Evolutionary conservation across 2,329 filamentous ascomycete species (phyloP).

Genomic region (Amesomyces nigricolor): DNA sequence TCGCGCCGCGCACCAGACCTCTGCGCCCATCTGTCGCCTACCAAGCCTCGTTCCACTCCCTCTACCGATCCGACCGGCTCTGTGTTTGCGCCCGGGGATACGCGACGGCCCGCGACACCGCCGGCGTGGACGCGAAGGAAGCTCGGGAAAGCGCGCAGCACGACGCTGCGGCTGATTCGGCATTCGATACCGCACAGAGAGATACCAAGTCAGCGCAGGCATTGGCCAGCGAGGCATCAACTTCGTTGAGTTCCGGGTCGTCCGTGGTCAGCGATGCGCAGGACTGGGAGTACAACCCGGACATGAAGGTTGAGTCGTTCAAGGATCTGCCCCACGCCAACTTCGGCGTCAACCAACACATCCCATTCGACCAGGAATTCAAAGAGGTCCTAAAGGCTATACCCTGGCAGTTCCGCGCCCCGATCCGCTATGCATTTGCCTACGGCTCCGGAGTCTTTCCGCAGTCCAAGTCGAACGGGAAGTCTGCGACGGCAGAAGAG

Average conservation of each 20-base stretch:
- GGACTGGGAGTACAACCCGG: slow-evolving; percentile 71
- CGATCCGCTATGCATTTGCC: slow-evolving; percentile 93
- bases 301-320: slow-evolving; percentile 67
- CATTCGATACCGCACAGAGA: slow-evolving; percentile 16
- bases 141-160: slow-evolving; percentile 18
- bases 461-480: slow-evolving; percentile 53
- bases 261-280: slow-evolving; percentile 24
- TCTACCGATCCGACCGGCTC: neutral
- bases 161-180: slow-evolving; percentile 24
- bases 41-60: neutral
- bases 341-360: slow-evolving; percentile 94
- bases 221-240: slow-evolving; percentile 25
- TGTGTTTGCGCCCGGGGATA: slow-evolving; percentile 13
- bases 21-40: slow-evolving; percentile 1
- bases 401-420: slow-evolving; percentile 84
- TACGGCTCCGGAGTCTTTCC: slow-evolving; percentile 97
- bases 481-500: slow-evolving; percentile 49
- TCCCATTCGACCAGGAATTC: slow-evolving; percentile 91
- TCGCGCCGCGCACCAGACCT: slow-evolving; percentile 14
- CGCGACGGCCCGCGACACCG: slow-evolving; percentile 12
- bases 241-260: slow-evolving; percentile 24
- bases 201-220: slow-evolving; percentile 24
- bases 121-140: slow-evolving; percentile 10
- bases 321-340: slow-evolving; percentile 69
- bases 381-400: slow-evolving; percentile 85